Base-by-base conservation (phyloP, 768 basidiomycete species). In the Podaxis pistillaris region DNA sequence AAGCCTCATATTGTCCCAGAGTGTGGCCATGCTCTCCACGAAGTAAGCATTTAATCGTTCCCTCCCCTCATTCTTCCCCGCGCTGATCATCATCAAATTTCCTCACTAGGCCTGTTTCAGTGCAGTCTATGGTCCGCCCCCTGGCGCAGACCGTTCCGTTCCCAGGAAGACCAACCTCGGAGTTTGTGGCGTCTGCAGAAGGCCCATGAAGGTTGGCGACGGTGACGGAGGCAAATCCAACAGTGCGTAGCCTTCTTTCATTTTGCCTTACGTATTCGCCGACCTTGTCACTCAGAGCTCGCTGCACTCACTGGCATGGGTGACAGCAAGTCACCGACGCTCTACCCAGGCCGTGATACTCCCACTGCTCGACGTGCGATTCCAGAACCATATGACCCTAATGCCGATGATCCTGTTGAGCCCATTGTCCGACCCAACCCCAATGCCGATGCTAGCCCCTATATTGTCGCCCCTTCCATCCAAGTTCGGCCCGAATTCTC, bases 21-120 rank as follows among this genome's bases (percentile, higher is more conserved):
- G 72, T 99, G 97, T 68, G 96, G 97, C 40, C 97, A 99, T 78
- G 90, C 94, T 38, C 86, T 99, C n/a, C 97, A 98, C 77, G 90
- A 95, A 81, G 94, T 90, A 60, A 66, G 79, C 72, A 36, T 41
- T 62, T 70, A 46, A 40, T 64, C 64, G 33, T 9, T 58, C 62
- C 57, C 40, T 57, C 47, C 4, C 44, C 56, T 26, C 61, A 9
- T 58, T 63, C 52, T 19, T 30, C 41, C 52, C n/a, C 52, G 17
- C 33, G 28, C 53, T 56, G 22, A 68, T 56, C 24, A 55, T 63
- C 38, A 37, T 59, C 59, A 33, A 33, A 59, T 63, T 46, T 44
- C 38, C 54, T 62, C 47, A n/a, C 17, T 58, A 96, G 91, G 96
- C 94, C 15, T 99, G 97, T 75, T 98, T 98, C 73, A 92, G 88